These are phyloP conservation scores for Cucumis cinereus DNA, from an alignment of 306 rosid genomes.

Conservation along the genomic window DNA sequence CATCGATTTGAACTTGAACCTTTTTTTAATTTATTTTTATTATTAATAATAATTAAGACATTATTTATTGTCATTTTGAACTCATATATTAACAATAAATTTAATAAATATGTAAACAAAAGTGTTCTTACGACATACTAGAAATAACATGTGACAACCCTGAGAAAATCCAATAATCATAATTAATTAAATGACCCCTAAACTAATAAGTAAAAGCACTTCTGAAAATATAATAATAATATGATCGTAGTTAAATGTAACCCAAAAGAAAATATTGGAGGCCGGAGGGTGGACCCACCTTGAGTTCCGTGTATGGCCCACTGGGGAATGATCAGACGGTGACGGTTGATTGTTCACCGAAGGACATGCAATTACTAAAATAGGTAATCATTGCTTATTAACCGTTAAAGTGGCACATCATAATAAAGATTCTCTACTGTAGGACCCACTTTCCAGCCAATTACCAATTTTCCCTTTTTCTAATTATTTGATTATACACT, in stretches of 20 bases:
- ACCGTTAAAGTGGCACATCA: constrained; percentile 3
- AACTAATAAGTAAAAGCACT: too few relatives aligned
- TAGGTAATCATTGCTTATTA: background rate
- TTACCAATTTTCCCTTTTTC: background rate
- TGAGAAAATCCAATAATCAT: background rate
- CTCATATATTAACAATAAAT: too few relatives aligned
- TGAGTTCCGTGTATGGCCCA: background rate
- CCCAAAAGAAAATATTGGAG: too few relatives aligned
- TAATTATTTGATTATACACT: background rate
- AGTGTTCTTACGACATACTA: too few relatives aligned
- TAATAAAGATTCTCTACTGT: background rate
- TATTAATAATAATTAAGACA: too few relatives aligned
- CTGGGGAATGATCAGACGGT: constrained; percentile 3
- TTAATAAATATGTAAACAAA: too few relatives aligned
- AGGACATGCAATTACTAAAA: background rate
- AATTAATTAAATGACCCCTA: too few relatives aligned
- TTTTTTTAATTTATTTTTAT: background rate
- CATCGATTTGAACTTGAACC: background rate
- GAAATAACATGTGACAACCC: background rate
- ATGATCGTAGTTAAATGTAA: too few relatives aligned
- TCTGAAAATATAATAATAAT: too few relatives aligned
- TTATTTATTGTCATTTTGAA: too few relatives aligned
- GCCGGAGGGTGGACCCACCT: background rate
- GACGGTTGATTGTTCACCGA: background rate
- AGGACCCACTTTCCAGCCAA: background rate